Conservation (phyloP, 1,284 basidiomycete species). For the Farysia itapuensis region DNA sequence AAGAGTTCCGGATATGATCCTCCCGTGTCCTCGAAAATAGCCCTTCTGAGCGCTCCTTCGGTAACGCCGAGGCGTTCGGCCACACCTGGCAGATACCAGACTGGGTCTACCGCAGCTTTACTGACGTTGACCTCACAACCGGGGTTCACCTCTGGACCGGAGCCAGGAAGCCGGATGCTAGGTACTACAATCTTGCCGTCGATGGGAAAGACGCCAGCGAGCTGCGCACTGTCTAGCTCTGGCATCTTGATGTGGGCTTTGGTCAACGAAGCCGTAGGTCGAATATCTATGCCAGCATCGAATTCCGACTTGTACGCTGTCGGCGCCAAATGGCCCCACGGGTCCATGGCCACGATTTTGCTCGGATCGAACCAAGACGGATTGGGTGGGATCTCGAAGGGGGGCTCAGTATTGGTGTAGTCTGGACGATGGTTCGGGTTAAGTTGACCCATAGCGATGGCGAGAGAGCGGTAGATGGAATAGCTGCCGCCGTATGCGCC, state of each 20-base stretch:
- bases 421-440: constrained; percentile 67
- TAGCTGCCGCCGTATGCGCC: constrained; percentile 92
- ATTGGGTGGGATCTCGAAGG: constrained; percentile 78
- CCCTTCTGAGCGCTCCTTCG: constrained; percentile 79
- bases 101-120: constrained; percentile 68
- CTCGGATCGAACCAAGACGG: constrained; percentile 75
- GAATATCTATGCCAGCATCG: constrained; percentile 56
- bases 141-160: constrained; percentile 63
- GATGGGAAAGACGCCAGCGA: constrained; percentile 71
- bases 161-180: constrained; percentile 40
- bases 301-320: constrained; percentile 68
- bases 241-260: constrained; percentile 80
- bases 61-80: constrained; percentile 62
- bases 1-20: constrained; percentile 96
- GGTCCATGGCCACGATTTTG: constrained; percentile 93
- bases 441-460: constrained; percentile 74
- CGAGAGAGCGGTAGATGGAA: constrained; percentile 88
- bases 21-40: constrained; percentile 86
- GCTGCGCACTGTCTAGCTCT: constrained; percentile 81
- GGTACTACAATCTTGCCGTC: constrained; percentile 74
- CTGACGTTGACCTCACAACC: constrained; percentile 84
- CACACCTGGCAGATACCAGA: constrained; percentile 90
- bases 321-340: constrained; percentile 88
- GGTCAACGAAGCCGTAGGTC: constrained; percentile 69
- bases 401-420: constrained; percentile 84